Evolutionary conservation across 2,329 filamentous ascomycete genomes (phyloP), one percentile per base, ranked within the genome.

Genomic region (Calonectria multiphialidica): DNA sequence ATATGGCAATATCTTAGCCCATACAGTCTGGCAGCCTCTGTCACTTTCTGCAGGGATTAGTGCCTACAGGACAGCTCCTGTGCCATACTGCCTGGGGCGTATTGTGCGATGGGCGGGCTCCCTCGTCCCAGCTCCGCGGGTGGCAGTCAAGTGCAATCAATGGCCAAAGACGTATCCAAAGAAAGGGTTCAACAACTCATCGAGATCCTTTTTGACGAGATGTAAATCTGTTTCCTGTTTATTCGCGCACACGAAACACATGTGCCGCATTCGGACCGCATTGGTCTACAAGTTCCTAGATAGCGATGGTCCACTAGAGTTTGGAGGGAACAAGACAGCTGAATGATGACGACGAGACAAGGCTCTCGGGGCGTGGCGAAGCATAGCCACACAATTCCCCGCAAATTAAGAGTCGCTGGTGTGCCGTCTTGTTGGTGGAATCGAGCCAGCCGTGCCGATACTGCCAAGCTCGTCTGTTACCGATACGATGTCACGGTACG

Each of bases 361-460:
- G 74, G 73, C 68, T 79, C 74, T 23, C 33, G 21, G 61, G 65
- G 65, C 72, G 78, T 77, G 77, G 77, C 76, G 70, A 78, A 73
- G 73, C 79, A 76, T 73, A 79, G 79, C 79, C 77, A 80, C 76
- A 72, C 23, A 62, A 40, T 45, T 68, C 66, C 62, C 33, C 47
- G 50, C 42, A 70, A 70, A 28, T 61, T 47, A 57, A 49, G 47
- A 59, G 21, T 59, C 21, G 21, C 23, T 59, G 53, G 53, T 59
- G 53, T 40, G 25, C n/a, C 33, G 53, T 59, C 53, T 59, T 40
- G 53, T 59, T 59, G 37, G 65, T 61, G 50, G 53, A 59, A 59
- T 59, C 35, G 21, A 40, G 21, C 53, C 53, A 59, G 33, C 53
- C 33, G 53, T 25, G 53, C 53, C 53, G 53, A 40, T 40, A 8